These are phyloP conservation scores for Eragrostis tef DNA, from an alignment of 202 grass and related monocot genomes.

Conservation along the genomic window DNA sequence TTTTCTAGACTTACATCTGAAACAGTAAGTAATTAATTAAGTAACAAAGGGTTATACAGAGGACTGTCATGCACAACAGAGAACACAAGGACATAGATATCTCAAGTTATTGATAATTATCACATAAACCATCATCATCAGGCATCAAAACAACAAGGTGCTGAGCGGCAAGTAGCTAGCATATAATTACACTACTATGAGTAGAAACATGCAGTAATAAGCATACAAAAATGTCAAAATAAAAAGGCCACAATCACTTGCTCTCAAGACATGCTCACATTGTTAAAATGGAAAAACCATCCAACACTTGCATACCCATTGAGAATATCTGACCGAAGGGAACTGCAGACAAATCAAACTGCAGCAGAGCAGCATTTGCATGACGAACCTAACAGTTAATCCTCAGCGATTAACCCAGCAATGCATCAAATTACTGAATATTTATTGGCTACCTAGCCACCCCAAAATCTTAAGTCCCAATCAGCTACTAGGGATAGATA, in stretches of 20 bases:
- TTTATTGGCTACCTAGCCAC: not conserved
- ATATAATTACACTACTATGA: not conserved
- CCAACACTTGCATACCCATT: not conserved
- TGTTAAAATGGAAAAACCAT: not conserved
- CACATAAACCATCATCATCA: not conserved
- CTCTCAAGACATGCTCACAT: not conserved
- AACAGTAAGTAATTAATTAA: constrained; percentile 37
- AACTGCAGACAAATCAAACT: not conserved
- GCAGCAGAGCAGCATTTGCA: not conserved
- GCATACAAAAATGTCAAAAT: not conserved
- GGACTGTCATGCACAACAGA: not conserved
- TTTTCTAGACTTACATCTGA: constrained; percentile 74
- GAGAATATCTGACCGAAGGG: not conserved
- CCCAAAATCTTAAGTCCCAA: not conserved
- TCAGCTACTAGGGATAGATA: not conserved
- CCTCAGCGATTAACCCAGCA: not conserved
- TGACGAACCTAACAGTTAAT: not conserved
- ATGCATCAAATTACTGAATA: not conserved
- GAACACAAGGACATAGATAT: not conserved
- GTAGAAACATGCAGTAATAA: not conserved
- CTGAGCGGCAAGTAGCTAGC: not conserved
- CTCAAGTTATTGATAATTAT: constrained; percentile 16
- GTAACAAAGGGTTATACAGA: not conserved
- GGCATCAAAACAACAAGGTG: not conserved
- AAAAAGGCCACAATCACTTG: not conserved